Evolutionary conservation across 2,329 filamentous ascomycete species (phyloP).

Genomic region (Stromatinia cepivora): DNA sequence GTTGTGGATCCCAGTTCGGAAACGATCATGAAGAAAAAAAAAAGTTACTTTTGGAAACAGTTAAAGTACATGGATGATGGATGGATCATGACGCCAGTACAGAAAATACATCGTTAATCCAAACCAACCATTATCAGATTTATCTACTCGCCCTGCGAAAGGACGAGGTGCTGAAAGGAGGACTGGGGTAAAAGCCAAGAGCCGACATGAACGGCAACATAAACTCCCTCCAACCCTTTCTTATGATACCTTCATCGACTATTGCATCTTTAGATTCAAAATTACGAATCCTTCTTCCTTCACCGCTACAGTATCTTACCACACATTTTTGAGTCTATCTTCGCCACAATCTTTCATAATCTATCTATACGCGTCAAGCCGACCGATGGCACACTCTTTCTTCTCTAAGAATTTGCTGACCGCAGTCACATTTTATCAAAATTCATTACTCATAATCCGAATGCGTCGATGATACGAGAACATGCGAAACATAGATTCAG

Average conservation of each 20-base stretch:
- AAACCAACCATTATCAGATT: constrained; percentile 6
- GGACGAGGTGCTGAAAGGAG: neutral
- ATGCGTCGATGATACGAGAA: constrained; percentile 4
- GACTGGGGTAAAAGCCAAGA: constrained; percentile 7
- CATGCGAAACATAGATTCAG: constrained; percentile 13
- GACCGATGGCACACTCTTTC: constrained; percentile 2
- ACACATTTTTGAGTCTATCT: neutral
- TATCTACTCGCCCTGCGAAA: neutral
- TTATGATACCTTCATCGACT: constrained; percentile 14
- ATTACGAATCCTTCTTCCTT: constrained; percentile 16
- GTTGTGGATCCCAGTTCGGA: neutral
- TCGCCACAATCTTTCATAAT: constrained; percentile 21
- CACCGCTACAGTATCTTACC: constrained; percentile 18
- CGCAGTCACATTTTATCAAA: constrained; percentile 5
- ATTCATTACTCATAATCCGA: neutral
- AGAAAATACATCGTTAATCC: neutral
- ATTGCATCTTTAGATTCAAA: constrained; percentile 12
- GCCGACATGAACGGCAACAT: neutral
- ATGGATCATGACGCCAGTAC: neutral
- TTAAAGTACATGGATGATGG: neutral
- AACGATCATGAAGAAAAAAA: neutral
- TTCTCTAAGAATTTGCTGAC: constrained; percentile 5
- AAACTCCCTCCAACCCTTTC: constrained; percentile 1
- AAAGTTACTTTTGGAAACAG: constrained; percentile 3
- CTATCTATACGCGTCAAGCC: constrained; percentile 8